A percentile compares a stretch with the other conserved stretches of the same genome.
Evolutionary conservation across 257 asterid genomes (phyloP).

Genomic region (Rhazya stricta): DNA sequence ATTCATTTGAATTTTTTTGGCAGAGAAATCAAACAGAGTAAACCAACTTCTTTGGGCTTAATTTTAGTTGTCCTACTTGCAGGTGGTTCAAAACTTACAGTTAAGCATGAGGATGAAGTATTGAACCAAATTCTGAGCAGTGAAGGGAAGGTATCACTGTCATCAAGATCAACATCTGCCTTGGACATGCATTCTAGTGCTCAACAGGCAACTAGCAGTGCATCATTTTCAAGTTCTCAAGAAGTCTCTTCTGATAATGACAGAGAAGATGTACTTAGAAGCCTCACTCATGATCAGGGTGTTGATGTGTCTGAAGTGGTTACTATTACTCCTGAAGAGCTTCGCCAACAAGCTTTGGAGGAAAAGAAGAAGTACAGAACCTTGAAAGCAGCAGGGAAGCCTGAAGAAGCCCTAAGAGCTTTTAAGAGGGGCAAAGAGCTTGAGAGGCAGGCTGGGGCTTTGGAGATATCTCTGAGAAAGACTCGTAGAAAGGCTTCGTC

Average conservation of each 20-base stretch:
- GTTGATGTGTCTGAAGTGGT: slow-evolving; percentile 31
- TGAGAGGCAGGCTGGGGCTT: slow-evolving; percentile 85
- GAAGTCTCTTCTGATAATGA: slow-evolving; percentile 33
- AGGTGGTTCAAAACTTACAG: slow-evolving; percentile 62
- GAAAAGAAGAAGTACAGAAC: slow-evolving; percentile 73
- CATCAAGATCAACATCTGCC: slow-evolving; percentile 20
- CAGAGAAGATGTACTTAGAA: slow-evolving; percentile 28
- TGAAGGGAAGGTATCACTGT: slow-evolving; percentile 25
- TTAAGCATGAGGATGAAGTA: slow-evolving; percentile 58
- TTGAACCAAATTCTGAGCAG: slow-evolving; percentile 45
- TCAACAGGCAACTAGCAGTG: slow-evolving; percentile 27
- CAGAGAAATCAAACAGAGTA: background rate
- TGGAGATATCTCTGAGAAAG: slow-evolving; percentile 71
- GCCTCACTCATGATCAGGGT: slow-evolving; percentile 35
- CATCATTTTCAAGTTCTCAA: slow-evolving; percentile 45
- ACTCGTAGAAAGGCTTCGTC: slow-evolving; percentile 61
- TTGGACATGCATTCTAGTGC: slow-evolving; percentile 24
- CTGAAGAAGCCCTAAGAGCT: slow-evolving; percentile 84
- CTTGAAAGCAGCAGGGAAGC: slow-evolving; percentile 80
- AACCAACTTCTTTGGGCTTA: slow-evolving; percentile 10
- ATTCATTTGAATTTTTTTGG: background rate
- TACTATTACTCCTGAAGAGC: slow-evolving; percentile 66
- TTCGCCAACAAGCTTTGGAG: slow-evolving; percentile 75
- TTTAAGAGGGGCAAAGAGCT: slow-evolving; percentile 92
- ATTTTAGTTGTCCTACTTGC: slow-evolving; percentile 17